These are phyloP conservation scores for Tylopilus balloui DNA, from an alignment of 768 basidiomycete genomes.

Conservation along the genomic window DNA sequence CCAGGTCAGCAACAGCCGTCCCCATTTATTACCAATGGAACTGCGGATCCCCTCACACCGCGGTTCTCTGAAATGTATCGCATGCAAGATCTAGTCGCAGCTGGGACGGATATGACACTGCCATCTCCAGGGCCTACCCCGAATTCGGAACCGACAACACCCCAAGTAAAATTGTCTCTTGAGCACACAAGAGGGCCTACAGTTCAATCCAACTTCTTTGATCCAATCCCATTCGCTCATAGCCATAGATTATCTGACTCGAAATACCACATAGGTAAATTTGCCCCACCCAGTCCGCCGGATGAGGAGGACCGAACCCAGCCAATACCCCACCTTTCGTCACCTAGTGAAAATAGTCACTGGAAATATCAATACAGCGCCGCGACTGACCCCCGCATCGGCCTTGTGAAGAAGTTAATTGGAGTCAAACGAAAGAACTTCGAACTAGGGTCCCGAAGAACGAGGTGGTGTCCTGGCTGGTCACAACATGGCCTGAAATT, in stretches of 20 bases:
- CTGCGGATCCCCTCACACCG: slow-evolving; percentile 19
- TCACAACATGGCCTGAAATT: slow-evolving; percentile 46
- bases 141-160: slow-evolving; percentile 48
- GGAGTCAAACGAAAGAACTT: slow-evolving; percentile 63
- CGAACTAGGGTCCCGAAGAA: slow-evolving; percentile 34
- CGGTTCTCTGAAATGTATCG: slow-evolving; percentile 21
- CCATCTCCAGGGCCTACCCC: slow-evolving; percentile 52
- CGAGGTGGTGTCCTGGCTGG: slow-evolving; percentile 42
- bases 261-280: slow-evolving; percentile 74
- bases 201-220: slow-evolving; percentile 42
- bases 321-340: slow-evolving; percentile 18
- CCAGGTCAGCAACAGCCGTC: slow-evolving; percentile 29
- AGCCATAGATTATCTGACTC: slow-evolving; percentile 61
- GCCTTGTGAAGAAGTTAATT: slow-evolving; percentile 61
- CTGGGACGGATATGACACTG: slow-evolving; percentile 40
- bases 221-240: slow-evolving; percentile 69
- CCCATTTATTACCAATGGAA: slow-evolving; percentile 27
- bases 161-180: slow-evolving; percentile 45
- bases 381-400: slow-evolving; percentile 68
- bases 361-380: slow-evolving; percentile 56
- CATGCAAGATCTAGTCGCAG: slow-evolving; percentile 26
- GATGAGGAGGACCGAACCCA: slow-evolving; percentile 43
- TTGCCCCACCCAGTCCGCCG: slow-evolving; percentile 61
- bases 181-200: slow-evolving; percentile 16
- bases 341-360: slow-evolving; percentile 22